Evolutionary conservation across 306 rosid species (phyloP), one percentile per base, ranked within the genome.

Genomic region (Malus sieversii): DNA sequence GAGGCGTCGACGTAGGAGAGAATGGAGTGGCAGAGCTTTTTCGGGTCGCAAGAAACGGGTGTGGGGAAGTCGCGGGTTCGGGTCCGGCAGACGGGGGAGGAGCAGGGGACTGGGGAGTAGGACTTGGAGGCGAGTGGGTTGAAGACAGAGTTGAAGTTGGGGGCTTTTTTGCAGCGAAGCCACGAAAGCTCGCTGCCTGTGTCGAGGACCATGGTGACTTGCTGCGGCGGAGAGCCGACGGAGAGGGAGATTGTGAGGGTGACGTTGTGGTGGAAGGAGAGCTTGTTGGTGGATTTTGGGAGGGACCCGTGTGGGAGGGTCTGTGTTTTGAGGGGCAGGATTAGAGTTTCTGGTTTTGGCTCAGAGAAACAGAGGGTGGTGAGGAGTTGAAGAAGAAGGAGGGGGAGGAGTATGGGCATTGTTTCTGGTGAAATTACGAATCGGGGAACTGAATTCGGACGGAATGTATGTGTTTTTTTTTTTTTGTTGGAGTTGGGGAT

Each of bases 181-280:
- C 98, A 89, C 0, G 97, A 88, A 82, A 93, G 98, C 57, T 93
- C 97, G 42, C 98, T 93, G 16, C 98, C 96, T 48, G 98, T 93
- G 84, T 93, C 97, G 44, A 93, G 97, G 80, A 93, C 97, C 98
- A 88, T 91, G 78, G 93, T 88, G n/a, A 91, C 93, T 4, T n/a
- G 80, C 84, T 93, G 98, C 44, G 98, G 98, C 63, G 98, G 97
- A 22, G 93, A 78, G 11, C 97, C 98, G 1, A 89, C 83, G 8
- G 90, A 82, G 8, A 93, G 84, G 6, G 93, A 85, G 35, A 88
- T 90, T 0, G 97, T 89, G 78, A 93, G 76, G 53, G 96, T 91
- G 8, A 93, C 90, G 35, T 93, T 93, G 72, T 93, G 93, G 32
- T 81, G 89, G 85, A 91, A 93, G 19, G 88, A 53, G 67, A 91